These are phyloP conservation scores for Penicillium daleae DNA, from an alignment of 495 filamentous ascomycete species.

Conservation along the genomic window DNA sequence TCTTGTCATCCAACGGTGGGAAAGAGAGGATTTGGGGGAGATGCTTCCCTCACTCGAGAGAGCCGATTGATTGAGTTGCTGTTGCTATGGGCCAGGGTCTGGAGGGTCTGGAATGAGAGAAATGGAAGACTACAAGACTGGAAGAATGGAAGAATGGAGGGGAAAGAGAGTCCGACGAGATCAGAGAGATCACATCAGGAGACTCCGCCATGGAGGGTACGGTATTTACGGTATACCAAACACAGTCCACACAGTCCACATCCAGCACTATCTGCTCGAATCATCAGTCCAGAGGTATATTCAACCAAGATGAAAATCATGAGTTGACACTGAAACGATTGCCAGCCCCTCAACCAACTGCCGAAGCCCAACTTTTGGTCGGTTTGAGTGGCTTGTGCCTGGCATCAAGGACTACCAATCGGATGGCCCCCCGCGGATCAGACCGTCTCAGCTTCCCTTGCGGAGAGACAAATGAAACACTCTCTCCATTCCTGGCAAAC, in stretches of 20 bases:
- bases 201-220: too few species aligned
- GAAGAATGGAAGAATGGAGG: slow-evolving; percentile 22
- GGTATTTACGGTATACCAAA: neutral
- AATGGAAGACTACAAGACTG: slow-evolving; percentile 21
- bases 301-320: neutral
- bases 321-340: neutral
- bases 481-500: neutral
- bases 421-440: slow-evolving; percentile 24
- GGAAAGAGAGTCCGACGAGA: too few species aligned
- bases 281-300: slow-evolving; percentile 13
- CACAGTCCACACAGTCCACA: neutral
- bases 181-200: too few species aligned
- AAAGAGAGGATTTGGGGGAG: neutral
- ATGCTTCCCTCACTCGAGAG: neutral
- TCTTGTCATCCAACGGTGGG: neutral
- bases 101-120: slow-evolving; percentile 17
- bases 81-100: neutral
- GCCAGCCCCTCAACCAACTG: neutral
- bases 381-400: slow-evolving; percentile 16
- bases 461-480: slow-evolving; percentile 1
- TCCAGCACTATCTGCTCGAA: neutral
- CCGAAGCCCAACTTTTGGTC: neutral
- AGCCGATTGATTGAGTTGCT: neutral
- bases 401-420: slow-evolving; percentile 28
- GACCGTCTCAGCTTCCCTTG: slow-evolving; percentile 28